Conservation (phyloP, 352 stramenopile species). For the Phytophthora constricta region DNA sequence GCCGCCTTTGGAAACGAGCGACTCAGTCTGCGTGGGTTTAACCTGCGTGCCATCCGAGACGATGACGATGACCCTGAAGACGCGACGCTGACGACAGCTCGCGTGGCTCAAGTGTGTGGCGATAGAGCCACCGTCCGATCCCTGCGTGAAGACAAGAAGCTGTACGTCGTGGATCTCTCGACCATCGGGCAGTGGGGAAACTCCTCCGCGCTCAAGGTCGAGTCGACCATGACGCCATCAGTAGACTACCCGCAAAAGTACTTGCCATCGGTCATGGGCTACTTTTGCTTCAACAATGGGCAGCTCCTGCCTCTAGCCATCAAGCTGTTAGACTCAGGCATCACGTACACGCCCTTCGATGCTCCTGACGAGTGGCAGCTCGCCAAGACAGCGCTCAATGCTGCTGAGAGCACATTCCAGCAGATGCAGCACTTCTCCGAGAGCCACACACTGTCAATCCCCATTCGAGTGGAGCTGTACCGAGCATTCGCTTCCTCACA, state of each 20-base stretch:
- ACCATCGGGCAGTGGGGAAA: constrained; percentile 39
- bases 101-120: constrained; percentile 44
- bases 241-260: constrained; percentile 37
- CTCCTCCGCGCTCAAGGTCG: constrained; percentile 15
- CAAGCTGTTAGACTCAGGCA: constrained; percentile 39
- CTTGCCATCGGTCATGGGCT: constrained; percentile 43
- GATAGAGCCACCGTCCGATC: constrained; percentile 14
- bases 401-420: constrained; percentile 51
- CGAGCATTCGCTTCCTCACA: constrained; percentile 41
- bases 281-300: constrained; percentile 48
- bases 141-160: constrained; percentile 25
- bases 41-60: constrained; percentile 30
- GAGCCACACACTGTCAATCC: constrained; percentile 55
- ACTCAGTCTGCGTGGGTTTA: constrained; percentile 55
- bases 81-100: constrained; percentile 31
- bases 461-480: constrained; percentile 52
- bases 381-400: constrained; percentile 57
- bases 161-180: constrained; percentile 51
- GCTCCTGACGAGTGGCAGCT: constrained; percentile 48
- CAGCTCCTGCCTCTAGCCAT: constrained; percentile 55
- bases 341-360: constrained; percentile 61
- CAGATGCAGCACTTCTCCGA: constrained; percentile 63
- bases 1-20: constrained; percentile 48
- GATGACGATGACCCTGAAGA: constrained; percentile 22
- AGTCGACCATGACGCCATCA: constrained; percentile 10